Base-by-base conservation (phyloP, 164 flowering plant genomes). In the Annona cherimola region DNA sequence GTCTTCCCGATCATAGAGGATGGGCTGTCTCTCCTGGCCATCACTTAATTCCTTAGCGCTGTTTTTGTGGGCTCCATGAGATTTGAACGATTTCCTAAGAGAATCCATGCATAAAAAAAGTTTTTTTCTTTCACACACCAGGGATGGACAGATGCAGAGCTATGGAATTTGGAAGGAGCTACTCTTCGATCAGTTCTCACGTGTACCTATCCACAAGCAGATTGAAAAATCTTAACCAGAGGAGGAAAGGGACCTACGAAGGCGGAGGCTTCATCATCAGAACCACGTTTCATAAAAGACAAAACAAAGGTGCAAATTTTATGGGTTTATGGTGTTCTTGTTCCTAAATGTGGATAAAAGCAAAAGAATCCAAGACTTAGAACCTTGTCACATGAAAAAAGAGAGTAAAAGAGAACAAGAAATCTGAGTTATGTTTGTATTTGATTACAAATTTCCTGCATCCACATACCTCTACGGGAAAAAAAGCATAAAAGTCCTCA, bases 21-120 rank as follows among this genome's bases (percentile, higher is more conserved):
- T 77, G 1, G 77, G 78, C 46, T 59, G 70, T 50, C 68, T 63
- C 61, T 80, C 82, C 40, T 61, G 62, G 4, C 55, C 68, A 6
- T 72, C 69, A 19, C 8, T 35, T 11, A 20, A 66, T 42, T 3
- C 18, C 20, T 57, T 39, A 40, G 35, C 40, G 64, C 59, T 20
- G 57, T 59, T 62, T 46, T 57, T 69, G 44, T 8, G 42, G 42
- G 72, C 42, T 0, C 50, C 63, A 40, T 69, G 35, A 59, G 63
- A 9, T n/a, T 60, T 59, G 45, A 57, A 69, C 2, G 72, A 55
- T 60, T 69, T 69, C 61, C 54, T 69, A 2, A 69, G 63, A 41
- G 72, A 69, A 43, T 55, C 72, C 54, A 69, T 50, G 57, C 57
- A 50, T 59, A 43, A 64, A 40, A 26, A 26, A 26, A 26, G 1